phyloP scores from a whole-genome alignment of 306 rosid species.

The Vigna reflexopilosa region DNA sequence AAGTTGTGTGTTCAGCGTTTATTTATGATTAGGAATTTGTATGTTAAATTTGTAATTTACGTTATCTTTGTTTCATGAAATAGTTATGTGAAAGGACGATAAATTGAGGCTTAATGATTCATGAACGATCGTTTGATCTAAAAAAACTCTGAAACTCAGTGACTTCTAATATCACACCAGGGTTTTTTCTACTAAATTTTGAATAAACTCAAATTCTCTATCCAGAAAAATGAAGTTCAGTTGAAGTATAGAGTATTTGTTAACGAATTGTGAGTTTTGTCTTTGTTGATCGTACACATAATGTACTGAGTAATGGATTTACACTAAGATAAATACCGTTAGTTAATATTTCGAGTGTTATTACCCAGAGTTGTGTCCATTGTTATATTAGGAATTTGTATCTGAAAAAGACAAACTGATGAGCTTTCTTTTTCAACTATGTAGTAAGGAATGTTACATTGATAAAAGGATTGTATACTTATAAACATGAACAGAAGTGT shows the following conservation, averaged over 20 bases:
- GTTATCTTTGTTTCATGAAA: conserved; percentile 35
- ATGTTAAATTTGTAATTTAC: background rate
- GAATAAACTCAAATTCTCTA: conserved; percentile 7
- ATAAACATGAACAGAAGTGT: conserved; percentile 5
- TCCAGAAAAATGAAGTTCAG: conserved; percentile 21
- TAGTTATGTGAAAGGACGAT: background rate
- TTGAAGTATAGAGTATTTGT: conserved; percentile 19
- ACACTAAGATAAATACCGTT: conserved; percentile 1
- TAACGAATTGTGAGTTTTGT: conserved; percentile 28
- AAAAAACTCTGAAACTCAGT: background rate
- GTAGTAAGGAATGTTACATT: conserved; percentile 21
- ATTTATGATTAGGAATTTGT: conserved; percentile 12
- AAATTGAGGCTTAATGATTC: too few relatives aligned
- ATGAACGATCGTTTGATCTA: too few relatives aligned
- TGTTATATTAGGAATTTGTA: conserved; percentile 7
- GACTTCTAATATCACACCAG: background rate
- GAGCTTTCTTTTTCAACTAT: conserved; percentile 3
- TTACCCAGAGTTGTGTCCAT: conserved; percentile 23
- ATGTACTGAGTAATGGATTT: conserved; percentile 19
- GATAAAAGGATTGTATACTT: background rate
- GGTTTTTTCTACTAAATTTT: conserved; percentile 23
- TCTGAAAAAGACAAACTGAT: background rate
- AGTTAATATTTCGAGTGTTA: conserved; percentile 6
- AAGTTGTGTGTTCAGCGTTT: conserved; percentile 17
- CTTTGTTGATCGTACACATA: background rate